Evolutionary conservation across 257 asterid species (phyloP).

Genomic region (Vinca minor): DNA sequence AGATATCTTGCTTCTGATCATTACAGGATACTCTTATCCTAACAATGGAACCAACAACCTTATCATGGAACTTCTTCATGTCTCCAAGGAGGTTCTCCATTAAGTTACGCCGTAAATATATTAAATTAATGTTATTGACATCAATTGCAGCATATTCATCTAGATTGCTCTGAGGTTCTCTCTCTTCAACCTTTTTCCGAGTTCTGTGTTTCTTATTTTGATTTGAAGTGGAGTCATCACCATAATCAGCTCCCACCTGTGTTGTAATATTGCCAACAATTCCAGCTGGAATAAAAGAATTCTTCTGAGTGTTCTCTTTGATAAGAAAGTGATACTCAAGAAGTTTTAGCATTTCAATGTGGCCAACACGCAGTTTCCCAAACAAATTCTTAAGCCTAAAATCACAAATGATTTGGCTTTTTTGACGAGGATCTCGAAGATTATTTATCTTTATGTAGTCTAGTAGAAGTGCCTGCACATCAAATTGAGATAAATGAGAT

Average conservation of each 20-base stretch:
- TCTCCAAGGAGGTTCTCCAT: constrained; percentile 63
- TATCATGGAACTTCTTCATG: constrained; percentile 47
- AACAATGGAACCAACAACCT: constrained; percentile 68
- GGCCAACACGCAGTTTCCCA: constrained; percentile 67
- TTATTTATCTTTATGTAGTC: constrained; percentile 60
- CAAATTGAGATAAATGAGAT: constrained; percentile 52
- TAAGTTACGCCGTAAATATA: constrained; percentile 64
- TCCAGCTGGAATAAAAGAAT: constrained; percentile 49
- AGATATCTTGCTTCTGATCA: constrained; percentile 71
- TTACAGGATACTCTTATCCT: constrained; percentile 62
- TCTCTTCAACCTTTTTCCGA: constrained; percentile 49
- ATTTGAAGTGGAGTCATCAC: constrained; percentile 17
- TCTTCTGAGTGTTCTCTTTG: constrained; percentile 42
- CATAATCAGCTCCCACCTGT: constrained; percentile 31
- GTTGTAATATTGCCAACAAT: constrained; percentile 34
- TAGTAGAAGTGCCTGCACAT: constrained; percentile 51
- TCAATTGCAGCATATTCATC: constrained; percentile 82
- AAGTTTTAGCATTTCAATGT: constrained; percentile 76
- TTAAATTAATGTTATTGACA: constrained; percentile 68
- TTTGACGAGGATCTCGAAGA: constrained; percentile 63
- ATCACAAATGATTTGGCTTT: constrained; percentile 72
- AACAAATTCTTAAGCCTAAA: constrained; percentile 59
- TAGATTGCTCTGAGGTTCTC: constrained; percentile 37
- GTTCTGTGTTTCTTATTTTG: constrained; percentile 49
- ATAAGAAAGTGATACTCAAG: constrained; percentile 59